phyloP scores from a whole-genome alignment of 345 rosid genomes.

The Pistacia atlantica region DNA sequence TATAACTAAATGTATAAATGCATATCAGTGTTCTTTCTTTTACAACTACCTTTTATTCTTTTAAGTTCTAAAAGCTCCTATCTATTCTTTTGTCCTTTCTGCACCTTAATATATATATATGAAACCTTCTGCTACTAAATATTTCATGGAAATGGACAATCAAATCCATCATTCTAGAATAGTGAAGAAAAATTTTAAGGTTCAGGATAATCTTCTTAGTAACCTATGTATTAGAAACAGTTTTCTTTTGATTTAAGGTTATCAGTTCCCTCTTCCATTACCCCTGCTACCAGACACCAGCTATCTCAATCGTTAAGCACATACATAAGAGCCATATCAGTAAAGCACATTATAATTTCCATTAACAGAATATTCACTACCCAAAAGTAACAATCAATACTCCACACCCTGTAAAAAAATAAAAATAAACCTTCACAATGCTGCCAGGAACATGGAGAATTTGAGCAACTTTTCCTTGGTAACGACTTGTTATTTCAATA shows the following conservation, averaged over 20 bases:
- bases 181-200: background rate
- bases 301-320: background rate
- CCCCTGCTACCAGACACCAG: background rate
- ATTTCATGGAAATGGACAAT: background rate
- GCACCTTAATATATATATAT: background rate
- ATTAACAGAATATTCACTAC: background rate
- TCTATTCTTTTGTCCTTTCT: background rate
- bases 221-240: background rate
- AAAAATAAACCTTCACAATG: conserved; percentile 72
- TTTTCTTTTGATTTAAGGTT: background rate
- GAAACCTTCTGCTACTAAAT: background rate
- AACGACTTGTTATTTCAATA: conserved; percentile 93
- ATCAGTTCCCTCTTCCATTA: background rate
- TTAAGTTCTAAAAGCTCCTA: background rate
- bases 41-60: background rate
- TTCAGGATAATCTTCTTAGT: background rate
- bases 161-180: background rate
- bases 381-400: background rate
- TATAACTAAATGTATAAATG: too few relatives aligned
- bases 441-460: conserved; percentile 69
- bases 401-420: background rate
- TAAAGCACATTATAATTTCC: background rate
- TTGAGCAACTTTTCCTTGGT: conserved; percentile 70
- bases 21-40: background rate
- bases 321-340: background rate